phyloP scores from a whole-genome alignment of 495 filamentous ascomycete genomes.

The Ramalina intermedia region DNA sequence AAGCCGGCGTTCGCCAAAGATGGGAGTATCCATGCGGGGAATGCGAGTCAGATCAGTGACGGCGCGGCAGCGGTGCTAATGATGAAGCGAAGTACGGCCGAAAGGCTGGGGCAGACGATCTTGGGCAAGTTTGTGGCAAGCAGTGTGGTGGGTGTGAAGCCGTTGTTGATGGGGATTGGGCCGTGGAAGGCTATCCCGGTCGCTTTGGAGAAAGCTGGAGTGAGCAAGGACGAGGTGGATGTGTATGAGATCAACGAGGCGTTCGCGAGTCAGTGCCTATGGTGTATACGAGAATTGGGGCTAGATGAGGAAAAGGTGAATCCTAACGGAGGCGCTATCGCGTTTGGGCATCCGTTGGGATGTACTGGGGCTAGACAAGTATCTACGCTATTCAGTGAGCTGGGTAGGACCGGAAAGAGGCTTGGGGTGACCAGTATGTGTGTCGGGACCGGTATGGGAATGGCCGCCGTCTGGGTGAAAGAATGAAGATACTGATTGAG shows the following conservation, averaged over 20 bases:
- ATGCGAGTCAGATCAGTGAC: slow-evolving; percentile 89
- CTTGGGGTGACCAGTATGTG: slow-evolving; percentile 95
- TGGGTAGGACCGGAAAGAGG: slow-evolving; percentile 65
- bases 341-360: slow-evolving; percentile 94
- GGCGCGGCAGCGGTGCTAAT: slow-evolving; percentile 89
- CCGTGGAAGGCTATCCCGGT: slow-evolving; percentile 94
- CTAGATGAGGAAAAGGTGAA: slow-evolving; percentile 59
- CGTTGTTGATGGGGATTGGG: slow-evolving; percentile 88
- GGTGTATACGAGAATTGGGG: slow-evolving; percentile 80
- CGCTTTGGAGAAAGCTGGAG: slow-evolving; percentile 70
- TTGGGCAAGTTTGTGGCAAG: slow-evolving; percentile 81
- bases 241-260: slow-evolving; percentile 99
- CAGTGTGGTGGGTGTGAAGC: slow-evolving; percentile 76
- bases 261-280: slow-evolving; percentile 88
- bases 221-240: slow-evolving; percentile 83
- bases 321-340: slow-evolving; percentile 95
- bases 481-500: slow-evolving; percentile 36
- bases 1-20: slow-evolving; percentile 81
- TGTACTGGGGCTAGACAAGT: slow-evolving; percentile 92
- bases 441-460: slow-evolving; percentile 91
- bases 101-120: slow-evolving; percentile 74
- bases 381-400: slow-evolving; percentile 76
- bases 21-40: slow-evolving; percentile 88
- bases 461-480: slow-evolving; percentile 88
- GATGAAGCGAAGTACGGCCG: slow-evolving; percentile 88